A percentile compares a stretch with the other conserved stretches of the same genome.
Conservation (phyloP, 805 yeast species). For the Naumovozyma castellii region DNA sequence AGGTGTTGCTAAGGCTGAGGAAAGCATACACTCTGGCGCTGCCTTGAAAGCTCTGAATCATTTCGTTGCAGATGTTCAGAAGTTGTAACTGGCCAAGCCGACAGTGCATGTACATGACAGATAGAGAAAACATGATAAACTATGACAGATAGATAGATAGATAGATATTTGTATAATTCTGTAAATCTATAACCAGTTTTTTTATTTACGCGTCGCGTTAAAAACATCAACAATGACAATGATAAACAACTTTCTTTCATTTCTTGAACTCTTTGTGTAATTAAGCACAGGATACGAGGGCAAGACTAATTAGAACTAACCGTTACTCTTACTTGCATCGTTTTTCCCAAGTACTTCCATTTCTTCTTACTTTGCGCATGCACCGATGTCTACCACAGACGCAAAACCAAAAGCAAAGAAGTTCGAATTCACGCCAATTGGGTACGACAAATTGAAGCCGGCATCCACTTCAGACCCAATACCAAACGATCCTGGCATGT, state of each 20-base stretch:
- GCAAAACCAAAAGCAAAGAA: conserved; percentile 5
- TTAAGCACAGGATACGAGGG: too few species aligned
- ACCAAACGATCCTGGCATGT: background rate
- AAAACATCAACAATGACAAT: background rate
- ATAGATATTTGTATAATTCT: too few species aligned
- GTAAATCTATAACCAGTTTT: too few species aligned
- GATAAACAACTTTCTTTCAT: too few species aligned
- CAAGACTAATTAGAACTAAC: too few species aligned
- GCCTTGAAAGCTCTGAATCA: conserved; percentile 52
- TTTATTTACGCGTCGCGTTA: background rate
- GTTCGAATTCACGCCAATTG: conserved; percentile 38
- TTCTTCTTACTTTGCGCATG: background rate
- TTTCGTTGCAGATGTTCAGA: conserved; percentile 31
- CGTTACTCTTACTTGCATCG: too few species aligned
- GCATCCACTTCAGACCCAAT: conserved; percentile 4
- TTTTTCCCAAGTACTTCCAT: background rate
- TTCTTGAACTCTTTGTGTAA: too few species aligned
- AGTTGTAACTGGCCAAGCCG: too few species aligned
- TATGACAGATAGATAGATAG: too few species aligned
- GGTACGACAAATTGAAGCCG: conserved; percentile 21
- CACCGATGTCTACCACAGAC: background rate
- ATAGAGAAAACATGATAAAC: too few species aligned
- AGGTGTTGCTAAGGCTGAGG: conserved; percentile 68
- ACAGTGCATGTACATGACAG: background rate
- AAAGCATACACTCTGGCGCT: conserved; percentile 55